Evolutionary conservation across 2,329 filamentous ascomycete species (phyloP), one percentile per base, ranked within the genome.

Genomic region (Trichophyton benhamiae): DNA sequence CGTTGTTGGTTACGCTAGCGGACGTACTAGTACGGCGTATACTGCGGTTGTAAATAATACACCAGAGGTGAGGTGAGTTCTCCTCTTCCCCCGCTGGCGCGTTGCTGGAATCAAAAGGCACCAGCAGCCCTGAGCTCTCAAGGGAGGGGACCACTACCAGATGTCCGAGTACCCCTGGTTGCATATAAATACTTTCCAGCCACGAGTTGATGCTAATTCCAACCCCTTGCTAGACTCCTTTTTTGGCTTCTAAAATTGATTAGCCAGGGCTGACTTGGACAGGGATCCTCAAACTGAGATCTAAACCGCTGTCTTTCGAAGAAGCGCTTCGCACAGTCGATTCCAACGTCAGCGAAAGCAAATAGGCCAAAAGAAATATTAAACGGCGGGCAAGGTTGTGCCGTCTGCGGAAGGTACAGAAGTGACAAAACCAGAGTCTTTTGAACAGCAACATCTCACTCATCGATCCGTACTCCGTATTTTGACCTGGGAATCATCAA

Each of bases 181-280:
- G 55, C 55, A 58, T 57, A 30, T 58, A 58, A n/a, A 44, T 44
- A 44, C 41, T 44, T 44, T 25, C 33, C 41, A 58, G 55, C 33
- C 55, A 58, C 55, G 41, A 58, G 55, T 58, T 42, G 41, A 58
- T 44, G 33, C 33, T 42, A 58, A 44, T 33, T 20, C 17, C 33
- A 27, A 58, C 25, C 48, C 33, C 52, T 55, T 55, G 55, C 38
- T 58, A 44, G 55, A 38, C 55, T 55, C 52, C 52, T 55, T 55
- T 55, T 44, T 38, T 55, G 52, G 52, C 52, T 55, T 55, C 52
- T 55, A n/a, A 36, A 52, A 55, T 55, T 55, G 52, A 58, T 25
- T 33, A 44, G 41, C 55, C 36, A 58, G 55, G 55, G 55, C 36
- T 58, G 55, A 44, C 22, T 8, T 7, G 20, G 36, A 38, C 55